Evolutionary conservation across 1,139 yeast species (phyloP), one percentile per base, ranked within the genome.

Genomic region (Cylindricascospora bacillispora): DNA sequence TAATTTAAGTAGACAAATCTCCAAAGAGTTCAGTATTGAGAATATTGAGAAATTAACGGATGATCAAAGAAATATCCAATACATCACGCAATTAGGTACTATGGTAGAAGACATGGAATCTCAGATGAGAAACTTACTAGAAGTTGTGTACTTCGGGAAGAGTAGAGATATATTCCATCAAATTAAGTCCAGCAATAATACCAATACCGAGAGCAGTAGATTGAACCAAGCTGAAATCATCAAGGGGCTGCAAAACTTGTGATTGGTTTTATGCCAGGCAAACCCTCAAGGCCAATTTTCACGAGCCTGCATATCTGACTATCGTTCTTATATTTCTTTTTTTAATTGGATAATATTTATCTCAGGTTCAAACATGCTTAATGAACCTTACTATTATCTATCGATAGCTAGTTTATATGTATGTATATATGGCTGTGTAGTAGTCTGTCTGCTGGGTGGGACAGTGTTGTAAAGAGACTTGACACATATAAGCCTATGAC

Each of bases 61-160:
- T 16, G 10, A 24, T 11, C 24, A 45, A 12, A 41, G 41, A 15
- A 39, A 35, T 17, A 35, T 39, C 14, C 34, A 36, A 7, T 97
- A 89, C 53, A 69, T 89, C 37, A 73, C 85, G 29, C 85, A 86
- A 48, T 62, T 89, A 43, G 98, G 98, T 15, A 65, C 79, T 2
- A 56, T 86, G 46, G 70, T 89, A 16, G 98, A 89, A 56, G 94
- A 83, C 41, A 68, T 83, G 30, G 98, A 89, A 57, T 74, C 80
- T 41, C 83, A 79, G 52, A 65, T 89, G 60, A 70, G 98, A 56
- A 82, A 80, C 47, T 63, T 81, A 58, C 65, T 89, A 38, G 94
- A 86, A 53, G 94, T 83, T 40, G 97, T 89, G 16, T 89, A 89
- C 54, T 89, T 89, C 51, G 97, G 93, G 48, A 89, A 89, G 60